Evolutionary conservation across 768 basidiomycete species (phyloP).

Genomic region (Butyriboletus loyo): DNA sequence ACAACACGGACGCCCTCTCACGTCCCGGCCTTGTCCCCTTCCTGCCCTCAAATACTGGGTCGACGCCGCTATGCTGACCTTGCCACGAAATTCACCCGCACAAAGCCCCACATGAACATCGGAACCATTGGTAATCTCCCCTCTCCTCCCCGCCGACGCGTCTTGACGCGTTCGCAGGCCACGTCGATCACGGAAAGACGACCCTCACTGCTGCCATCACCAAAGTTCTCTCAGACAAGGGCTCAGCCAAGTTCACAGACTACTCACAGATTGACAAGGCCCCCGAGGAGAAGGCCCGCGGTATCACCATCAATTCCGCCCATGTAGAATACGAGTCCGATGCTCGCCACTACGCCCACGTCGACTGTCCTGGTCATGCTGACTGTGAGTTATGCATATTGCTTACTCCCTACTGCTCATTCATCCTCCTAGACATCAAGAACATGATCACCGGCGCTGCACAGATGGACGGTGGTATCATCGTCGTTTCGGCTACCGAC

Average conservation of each 20-base stretch:
- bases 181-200: conserved; percentile 98
- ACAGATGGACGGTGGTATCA: conserved; percentile 95
- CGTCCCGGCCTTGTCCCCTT: conserved; percentile 1
- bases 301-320: conserved; percentile 98
- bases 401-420: conserved; percentile 3
- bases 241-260: conserved; percentile 84
- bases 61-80: conserved; percentile 73
- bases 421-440: conserved; percentile 67
- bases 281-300: conserved; percentile 98
- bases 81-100: conserved; percentile 56
- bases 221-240: conserved; percentile 77
- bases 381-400: conserved; percentile 61
- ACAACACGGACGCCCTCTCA: conserved; percentile 9
- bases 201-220: conserved; percentile 96
- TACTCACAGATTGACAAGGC: conserved; percentile 99
- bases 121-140: conserved; percentile 72
- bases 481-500: conserved; percentile 96
- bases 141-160: conserved; percentile 8
- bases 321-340: conserved; percentile 98
- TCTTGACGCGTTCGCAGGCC: conserved; percentile 44
- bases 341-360: conserved; percentile 91
- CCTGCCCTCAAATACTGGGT: background rate
- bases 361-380: conserved; percentile 96
- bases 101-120: conserved; percentile 93
- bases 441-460: conserved; percentile 99